phyloP scores from a whole-genome alignment of 1,284 basidiomycete genomes.

The Trametes versicolor region DNA sequence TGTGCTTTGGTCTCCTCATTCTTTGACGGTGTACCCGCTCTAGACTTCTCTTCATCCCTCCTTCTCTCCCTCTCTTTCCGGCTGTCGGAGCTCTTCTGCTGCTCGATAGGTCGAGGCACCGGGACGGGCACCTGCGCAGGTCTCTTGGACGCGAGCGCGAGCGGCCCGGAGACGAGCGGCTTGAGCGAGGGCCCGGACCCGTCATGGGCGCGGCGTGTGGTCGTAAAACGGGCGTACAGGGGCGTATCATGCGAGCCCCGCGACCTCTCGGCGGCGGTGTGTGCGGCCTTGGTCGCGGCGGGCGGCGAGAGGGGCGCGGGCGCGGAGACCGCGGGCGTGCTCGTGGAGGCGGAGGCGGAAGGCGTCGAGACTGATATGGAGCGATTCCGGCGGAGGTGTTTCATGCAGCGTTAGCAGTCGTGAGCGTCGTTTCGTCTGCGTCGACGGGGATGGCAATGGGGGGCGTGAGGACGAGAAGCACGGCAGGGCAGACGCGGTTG shows the following conservation, averaged over 20 bases:
- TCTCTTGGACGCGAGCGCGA: slow-evolving; percentile 34
- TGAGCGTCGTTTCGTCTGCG: neutral
- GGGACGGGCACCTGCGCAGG: slow-evolving; percentile 7
- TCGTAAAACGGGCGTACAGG: slow-evolving; percentile 45
- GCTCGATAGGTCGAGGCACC: neutral
- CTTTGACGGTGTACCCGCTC: neutral
- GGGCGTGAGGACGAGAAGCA: slow-evolving; percentile 1
- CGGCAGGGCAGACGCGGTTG: slow-evolving; percentile 6
- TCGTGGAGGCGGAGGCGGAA: slow-evolving; percentile 24
- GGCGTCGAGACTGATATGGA: slow-evolving; percentile 32
- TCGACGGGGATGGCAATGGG: neutral
- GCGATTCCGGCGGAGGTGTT: slow-evolving; percentile 41
- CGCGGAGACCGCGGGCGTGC: slow-evolving; percentile 19
- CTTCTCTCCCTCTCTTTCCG: slow-evolving; percentile 14
- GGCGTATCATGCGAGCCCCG: slow-evolving; percentile 32
- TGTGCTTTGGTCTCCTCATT: neutral
- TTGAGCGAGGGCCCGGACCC: slow-evolving; percentile 22
- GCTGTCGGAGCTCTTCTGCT: slow-evolving; percentile 19
- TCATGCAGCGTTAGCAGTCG: slow-evolving; percentile 32
- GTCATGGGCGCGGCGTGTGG: slow-evolving; percentile 25
- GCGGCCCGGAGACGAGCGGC: slow-evolving; percentile 44
- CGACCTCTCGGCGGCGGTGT: neutral
- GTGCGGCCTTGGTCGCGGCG: neutral
- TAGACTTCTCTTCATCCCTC: slow-evolving; percentile 4
- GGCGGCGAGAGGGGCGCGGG: slow-evolving; percentile 24